Conservation (phyloP, 2,329 filamentous ascomycete genomes). For the Zymoseptoria crescenta region DNA sequence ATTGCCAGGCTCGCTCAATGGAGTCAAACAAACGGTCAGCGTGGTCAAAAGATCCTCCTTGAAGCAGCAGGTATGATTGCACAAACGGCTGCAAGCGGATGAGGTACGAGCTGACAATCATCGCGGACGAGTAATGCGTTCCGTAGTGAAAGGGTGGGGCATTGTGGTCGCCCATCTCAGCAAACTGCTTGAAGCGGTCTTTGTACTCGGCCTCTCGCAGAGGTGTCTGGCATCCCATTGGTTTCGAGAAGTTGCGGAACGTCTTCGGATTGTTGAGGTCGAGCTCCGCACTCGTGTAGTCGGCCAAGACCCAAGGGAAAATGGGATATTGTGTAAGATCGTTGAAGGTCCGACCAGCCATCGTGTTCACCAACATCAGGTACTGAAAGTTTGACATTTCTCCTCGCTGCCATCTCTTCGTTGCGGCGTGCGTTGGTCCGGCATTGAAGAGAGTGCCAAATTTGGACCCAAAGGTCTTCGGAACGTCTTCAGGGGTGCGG, state of each 20-base stretch:
- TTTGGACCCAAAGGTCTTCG: conserved; percentile 69
- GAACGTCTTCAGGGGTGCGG: conserved; percentile 56
- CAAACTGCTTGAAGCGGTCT: conserved; percentile 78
- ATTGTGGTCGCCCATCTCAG: conserved; percentile 74
- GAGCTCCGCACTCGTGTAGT: conserved; percentile 89
- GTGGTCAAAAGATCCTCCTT: conserved; percentile 94
- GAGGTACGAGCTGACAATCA: conserved; percentile 95
- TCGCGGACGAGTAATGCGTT: conserved; percentile 96
- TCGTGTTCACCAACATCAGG: conserved; percentile 95
- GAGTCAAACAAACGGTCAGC: conserved; percentile 94
- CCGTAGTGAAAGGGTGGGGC: conserved; percentile 89
- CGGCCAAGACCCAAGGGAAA: conserved; percentile 93
- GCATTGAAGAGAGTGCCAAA: conserved; percentile 89
- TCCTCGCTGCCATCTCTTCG: conserved; percentile 82
- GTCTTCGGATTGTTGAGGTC: conserved; percentile 76
- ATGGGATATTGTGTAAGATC: conserved; percentile 97
- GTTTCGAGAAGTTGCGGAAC: conserved; percentile 87
- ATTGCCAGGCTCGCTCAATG: conserved; percentile 82
- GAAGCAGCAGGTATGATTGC: conserved; percentile 85
- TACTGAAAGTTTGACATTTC: conserved; percentile 99
- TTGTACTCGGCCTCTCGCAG: conserved; percentile 70
- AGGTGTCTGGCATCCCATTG: conserved; percentile 85
- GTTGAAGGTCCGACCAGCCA: conserved; percentile 95
- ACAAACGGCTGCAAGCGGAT: conserved; percentile 94
- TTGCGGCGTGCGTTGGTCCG: conserved; percentile 71